Evolutionary conservation across 2,329 filamentous ascomycete species (phyloP).

Genomic region (Zasmidium cellare): DNA sequence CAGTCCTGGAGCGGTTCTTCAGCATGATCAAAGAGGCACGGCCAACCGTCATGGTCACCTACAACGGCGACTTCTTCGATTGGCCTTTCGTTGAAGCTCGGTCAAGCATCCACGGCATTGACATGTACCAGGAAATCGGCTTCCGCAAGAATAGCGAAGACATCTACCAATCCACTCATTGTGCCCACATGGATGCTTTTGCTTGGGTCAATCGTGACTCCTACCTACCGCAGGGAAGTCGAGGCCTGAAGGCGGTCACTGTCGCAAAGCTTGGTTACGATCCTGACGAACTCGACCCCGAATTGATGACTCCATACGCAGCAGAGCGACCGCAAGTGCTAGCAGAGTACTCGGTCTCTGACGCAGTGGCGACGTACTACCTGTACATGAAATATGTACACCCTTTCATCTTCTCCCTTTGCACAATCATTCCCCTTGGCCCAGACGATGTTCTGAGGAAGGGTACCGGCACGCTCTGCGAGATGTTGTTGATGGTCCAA

Average conservation of each 20-base stretch:
- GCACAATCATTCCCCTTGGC: conserved; percentile 90
- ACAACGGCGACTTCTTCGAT: conserved; percentile 99
- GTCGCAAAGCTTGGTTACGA: conserved; percentile 98
- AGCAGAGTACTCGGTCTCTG: conserved; percentile 97
- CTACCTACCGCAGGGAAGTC: conserved; percentile 94
- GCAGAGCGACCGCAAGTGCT: conserved; percentile 88
- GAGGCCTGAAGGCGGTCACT: conserved; percentile 95
- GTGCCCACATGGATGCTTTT: conserved; percentile 98
- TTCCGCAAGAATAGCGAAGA: conserved; percentile 95
- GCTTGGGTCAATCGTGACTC: conserved; percentile 99
- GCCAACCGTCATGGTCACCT: conserved; percentile 97
- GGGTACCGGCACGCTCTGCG: conserved; percentile 96
- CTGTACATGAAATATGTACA: conserved; percentile 99
- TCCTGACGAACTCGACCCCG: conserved; percentile 94
- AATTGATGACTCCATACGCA: conserved; percentile 91
- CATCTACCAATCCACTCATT: conserved; percentile 93
- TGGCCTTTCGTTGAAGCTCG: conserved; percentile 97
- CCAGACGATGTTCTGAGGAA: conserved; percentile 92
- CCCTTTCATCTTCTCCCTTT: conserved; percentile 97
- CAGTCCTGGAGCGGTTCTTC: conserved; percentile 86
- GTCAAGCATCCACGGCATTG: conserved; percentile 90
- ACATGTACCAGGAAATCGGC: conserved; percentile 98
- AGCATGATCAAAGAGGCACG: conserved; percentile 90
- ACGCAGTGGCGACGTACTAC: conserved; percentile 98
- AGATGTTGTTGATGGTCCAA: conserved; percentile 99